A percentile compares a stretch with the other conserved stretches of the same genome.
Evolutionary conservation across 2,329 filamentous ascomycete species (phyloP).

Genomic region (Pseudogymnoascus sp.): DNA sequence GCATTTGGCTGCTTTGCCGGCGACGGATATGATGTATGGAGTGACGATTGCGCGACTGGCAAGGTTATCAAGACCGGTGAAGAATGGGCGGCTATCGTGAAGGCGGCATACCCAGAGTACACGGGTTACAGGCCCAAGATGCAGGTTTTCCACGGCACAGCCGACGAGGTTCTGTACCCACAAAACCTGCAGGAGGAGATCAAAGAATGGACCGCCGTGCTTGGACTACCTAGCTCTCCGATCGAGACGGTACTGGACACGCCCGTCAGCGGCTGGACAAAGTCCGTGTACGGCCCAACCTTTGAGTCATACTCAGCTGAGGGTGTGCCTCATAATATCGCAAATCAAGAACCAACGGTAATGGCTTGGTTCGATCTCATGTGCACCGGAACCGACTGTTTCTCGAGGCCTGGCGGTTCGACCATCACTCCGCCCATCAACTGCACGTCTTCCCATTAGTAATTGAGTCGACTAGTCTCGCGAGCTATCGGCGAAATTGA

Average conservation of each 20-base stretch:
- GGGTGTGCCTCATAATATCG: constrained; percentile 21
- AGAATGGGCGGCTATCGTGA: constrained; percentile 41
- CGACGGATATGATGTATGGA: constrained; percentile 27
- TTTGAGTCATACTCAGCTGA: constrained; percentile 18
- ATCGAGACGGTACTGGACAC: constrained; percentile 6
- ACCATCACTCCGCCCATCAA: not conserved
- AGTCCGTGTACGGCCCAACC: constrained; percentile 18
- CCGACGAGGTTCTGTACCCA: constrained; percentile 31
- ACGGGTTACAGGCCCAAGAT: constrained; percentile 33
- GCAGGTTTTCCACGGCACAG: constrained; percentile 31
- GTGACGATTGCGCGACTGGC: constrained; percentile 36
- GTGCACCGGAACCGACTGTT: not conserved
- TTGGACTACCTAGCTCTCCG: constrained; percentile 17
- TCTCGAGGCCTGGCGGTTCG: not conserved
- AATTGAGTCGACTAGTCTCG: not conserved
- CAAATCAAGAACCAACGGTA: constrained; percentile 17
- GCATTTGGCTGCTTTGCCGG: constrained; percentile 37
- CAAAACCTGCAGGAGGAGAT: constrained; percentile 35
- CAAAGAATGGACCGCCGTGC: constrained; percentile 40
- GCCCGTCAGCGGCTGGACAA: constrained; percentile 16
- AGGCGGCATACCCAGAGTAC: constrained; percentile 29
- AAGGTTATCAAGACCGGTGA: constrained; percentile 35
- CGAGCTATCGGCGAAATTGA: not conserved
- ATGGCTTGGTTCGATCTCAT: constrained; percentile 20
- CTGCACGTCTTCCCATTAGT: not conserved